These are phyloP conservation scores for Termitomyces sp. DNA, from an alignment of 768 basidiomycete genomes.

Conservation along the genomic window DNA sequence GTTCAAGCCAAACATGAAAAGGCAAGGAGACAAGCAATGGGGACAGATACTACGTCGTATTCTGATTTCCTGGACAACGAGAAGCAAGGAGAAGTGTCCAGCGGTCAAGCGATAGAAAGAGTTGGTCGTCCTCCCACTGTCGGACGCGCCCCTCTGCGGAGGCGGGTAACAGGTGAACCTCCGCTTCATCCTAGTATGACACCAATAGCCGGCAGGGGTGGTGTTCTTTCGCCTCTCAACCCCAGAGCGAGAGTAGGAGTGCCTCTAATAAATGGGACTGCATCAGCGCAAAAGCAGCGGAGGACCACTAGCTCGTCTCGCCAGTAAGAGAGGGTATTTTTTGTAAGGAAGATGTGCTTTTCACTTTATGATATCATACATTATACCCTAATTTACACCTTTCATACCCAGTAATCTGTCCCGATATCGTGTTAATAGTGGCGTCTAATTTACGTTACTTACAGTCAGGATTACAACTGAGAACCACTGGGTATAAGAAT, in stretches of 20 bases:
- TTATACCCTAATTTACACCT: slow-evolving; percentile 6
- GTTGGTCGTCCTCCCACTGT: slow-evolving; percentile 19
- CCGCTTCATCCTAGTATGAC: slow-evolving; percentile 22
- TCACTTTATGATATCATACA: slow-evolving; percentile 4
- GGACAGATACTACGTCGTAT: slow-evolving; percentile 53
- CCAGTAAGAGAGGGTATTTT: slow-evolving; percentile 15
- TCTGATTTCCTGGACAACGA: slow-evolving; percentile 42
- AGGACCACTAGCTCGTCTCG: slow-evolving; percentile 36
- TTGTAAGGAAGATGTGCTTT: not conserved
- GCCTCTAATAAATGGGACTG: slow-evolving; percentile 26
- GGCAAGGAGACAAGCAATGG: slow-evolving; percentile 70
- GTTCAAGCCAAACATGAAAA: slow-evolving; percentile 93
- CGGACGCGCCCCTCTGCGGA: slow-evolving; percentile 44
- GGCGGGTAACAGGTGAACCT: slow-evolving; percentile 57
- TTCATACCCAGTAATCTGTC: slow-evolving; percentile 1
- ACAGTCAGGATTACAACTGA: slow-evolving; percentile 8
- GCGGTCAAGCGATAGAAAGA: slow-evolving; percentile 18
- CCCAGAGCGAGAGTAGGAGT: slow-evolving; percentile 55
- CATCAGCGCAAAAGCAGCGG: slow-evolving; percentile 19
- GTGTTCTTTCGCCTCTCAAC: slow-evolving; percentile 67
- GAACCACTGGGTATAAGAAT: slow-evolving; percentile 33
- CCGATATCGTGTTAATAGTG: not conserved
- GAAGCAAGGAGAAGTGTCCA: slow-evolving; percentile 26
- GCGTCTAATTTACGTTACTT: not conserved
- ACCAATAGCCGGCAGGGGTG: slow-evolving; percentile 28